phyloP scores from a whole-genome alignment of 2,329 filamentous ascomycete genomes.

The Xylaria sp. region DNA sequence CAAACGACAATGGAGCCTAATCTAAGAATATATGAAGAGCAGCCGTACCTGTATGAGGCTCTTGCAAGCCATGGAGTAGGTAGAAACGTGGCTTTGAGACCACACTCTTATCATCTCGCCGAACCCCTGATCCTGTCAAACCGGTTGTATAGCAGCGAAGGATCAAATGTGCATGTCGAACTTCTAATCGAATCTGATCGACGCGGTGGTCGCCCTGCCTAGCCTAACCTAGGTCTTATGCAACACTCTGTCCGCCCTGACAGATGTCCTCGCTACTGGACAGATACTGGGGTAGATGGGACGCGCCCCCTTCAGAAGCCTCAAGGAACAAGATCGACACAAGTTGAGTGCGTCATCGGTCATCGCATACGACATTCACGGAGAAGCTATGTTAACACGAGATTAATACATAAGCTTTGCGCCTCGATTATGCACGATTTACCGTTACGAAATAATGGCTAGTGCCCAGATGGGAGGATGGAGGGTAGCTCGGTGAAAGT shows the following conservation, averaged over 20 bases:
- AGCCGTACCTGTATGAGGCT: constrained; percentile 10
- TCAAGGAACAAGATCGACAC: constrained; percentile 12
- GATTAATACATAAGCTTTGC: neutral
- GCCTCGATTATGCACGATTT: constrained; percentile 6
- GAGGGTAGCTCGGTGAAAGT: constrained; percentile 11
- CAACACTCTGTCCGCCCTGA: constrained; percentile 9
- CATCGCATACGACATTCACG: neutral
- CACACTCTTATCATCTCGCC: constrained; percentile 7
- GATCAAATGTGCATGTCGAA: constrained; percentile 11
- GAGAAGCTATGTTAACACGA: constrained; percentile 1
- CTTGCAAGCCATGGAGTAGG: neutral
- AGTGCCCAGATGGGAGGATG: constrained; percentile 3
- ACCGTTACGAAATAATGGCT: neutral
- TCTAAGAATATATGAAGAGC: constrained; percentile 21
- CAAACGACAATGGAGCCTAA: constrained; percentile 14
- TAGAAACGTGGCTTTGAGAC: constrained; percentile 11
- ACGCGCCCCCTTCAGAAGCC: neutral
- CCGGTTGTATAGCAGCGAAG: constrained; percentile 8
- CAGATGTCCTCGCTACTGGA: too few relatives aligned
- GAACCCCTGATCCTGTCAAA: constrained; percentile 3
- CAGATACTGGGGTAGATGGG: constrained; percentile 11
- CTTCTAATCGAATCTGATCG: neutral
- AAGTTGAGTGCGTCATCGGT: constrained; percentile 5
- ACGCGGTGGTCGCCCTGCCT: neutral
- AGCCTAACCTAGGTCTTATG: constrained; percentile 10